A percentile compares a stretch with the other conserved stretches of the same genome.
These are phyloP conservation scores for Wickerhamomyces pijperi DNA, from an alignment of 805 yeast species.

Conservation along the genomic window DNA sequence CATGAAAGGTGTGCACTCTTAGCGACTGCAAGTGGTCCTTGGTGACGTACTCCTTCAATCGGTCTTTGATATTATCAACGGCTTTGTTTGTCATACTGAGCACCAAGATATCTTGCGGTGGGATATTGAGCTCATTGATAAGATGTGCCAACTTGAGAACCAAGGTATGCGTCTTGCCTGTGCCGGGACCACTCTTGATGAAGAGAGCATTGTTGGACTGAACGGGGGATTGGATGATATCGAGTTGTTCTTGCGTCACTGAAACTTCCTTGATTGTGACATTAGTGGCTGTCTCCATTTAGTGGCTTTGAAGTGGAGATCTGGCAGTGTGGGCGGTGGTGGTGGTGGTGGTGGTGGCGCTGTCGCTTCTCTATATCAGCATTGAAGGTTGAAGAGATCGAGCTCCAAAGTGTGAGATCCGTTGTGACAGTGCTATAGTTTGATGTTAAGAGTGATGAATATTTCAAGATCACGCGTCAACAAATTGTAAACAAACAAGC, in stretches of 20 bases:
- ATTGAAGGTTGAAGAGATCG: too few relatives aligned
- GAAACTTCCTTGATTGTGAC: not conserved
- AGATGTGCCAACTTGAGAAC: conserved; percentile 40
- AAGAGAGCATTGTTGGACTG: not conserved
- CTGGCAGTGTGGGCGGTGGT: too few relatives aligned
- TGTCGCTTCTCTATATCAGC: too few relatives aligned
- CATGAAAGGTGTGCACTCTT: conserved; percentile 50
- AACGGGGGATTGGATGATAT: not conserved
- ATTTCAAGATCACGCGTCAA: too few relatives aligned
- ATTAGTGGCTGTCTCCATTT: not conserved
- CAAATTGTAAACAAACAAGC: too few relatives aligned
- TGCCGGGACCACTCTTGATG: conserved; percentile 44
- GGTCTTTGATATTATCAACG: conserved; percentile 34
- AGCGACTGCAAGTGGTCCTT: conserved; percentile 22
- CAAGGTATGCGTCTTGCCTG: conserved; percentile 59
- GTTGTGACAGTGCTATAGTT: too few relatives aligned
- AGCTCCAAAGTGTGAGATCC: too few relatives aligned
- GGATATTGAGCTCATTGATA: conserved; percentile 23
- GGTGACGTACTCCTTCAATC: conserved; percentile 23
- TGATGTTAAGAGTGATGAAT: too few relatives aligned
- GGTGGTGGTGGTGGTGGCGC: too few relatives aligned
- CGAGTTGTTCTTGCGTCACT: not conserved
- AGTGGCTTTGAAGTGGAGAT: not conserved
- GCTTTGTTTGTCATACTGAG: conserved; percentile 63
- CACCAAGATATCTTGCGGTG: conserved; percentile 47